Evolutionary conservation across 1,284 basidiomycete species (phyloP).

Genomic region (Inonotus obliquus): DNA sequence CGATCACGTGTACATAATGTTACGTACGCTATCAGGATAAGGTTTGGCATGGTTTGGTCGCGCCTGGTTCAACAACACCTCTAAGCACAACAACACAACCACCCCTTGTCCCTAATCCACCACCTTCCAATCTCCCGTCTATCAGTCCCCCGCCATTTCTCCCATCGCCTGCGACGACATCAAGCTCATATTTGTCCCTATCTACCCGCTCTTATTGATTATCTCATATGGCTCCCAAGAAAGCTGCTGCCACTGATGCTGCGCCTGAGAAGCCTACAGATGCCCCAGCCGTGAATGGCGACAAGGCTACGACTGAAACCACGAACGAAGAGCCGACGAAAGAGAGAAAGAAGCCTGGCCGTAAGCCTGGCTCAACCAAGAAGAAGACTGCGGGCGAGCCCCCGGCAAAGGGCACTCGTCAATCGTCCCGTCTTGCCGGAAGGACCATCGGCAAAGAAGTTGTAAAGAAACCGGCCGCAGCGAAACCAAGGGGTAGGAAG

Average conservation of each 20-base stretch:
- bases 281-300: constrained; percentile 28
- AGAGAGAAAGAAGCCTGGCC: constrained; percentile 14
- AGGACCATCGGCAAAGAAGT: constrained; percentile 47
- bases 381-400: neutral
- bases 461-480: constrained; percentile 30
- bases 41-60: neutral
- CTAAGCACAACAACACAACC: neutral
- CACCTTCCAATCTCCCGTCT: neutral
- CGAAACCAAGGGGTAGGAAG: constrained; percentile 22
- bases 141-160: neutral
- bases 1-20: neutral
- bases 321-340: constrained; percentile 29
- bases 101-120: neutral
- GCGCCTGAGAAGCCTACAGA: constrained; percentile 4
- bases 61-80: neutral
- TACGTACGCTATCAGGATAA: neutral
- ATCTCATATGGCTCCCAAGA: constrained; percentile 13
- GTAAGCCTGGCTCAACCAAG: constrained; percentile 11
- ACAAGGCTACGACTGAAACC: constrained; percentile 34
- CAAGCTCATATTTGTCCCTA: neutral
- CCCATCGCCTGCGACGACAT: neutral
- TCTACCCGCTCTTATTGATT: neutral
- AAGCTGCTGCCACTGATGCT: constrained; percentile 5
- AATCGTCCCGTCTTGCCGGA: constrained; percentile 22
- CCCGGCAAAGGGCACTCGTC: constrained; percentile 23